Evolutionary conservation across 2,329 filamentous ascomycete genomes (phyloP).

Genomic region (Aspergillus fumigatiaffinis): DNA sequence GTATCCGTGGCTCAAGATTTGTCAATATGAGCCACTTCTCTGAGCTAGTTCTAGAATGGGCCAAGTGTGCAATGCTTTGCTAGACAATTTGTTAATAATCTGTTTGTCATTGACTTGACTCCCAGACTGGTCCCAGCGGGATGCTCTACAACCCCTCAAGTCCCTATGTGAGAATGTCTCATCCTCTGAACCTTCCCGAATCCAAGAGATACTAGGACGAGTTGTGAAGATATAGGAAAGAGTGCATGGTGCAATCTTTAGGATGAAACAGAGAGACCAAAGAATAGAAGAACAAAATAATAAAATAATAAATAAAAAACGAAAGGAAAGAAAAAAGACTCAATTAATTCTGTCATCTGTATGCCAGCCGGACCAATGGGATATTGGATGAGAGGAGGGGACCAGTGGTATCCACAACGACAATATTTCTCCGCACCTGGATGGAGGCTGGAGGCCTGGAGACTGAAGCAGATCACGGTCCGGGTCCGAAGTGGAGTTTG

Average conservation of each 20-base stretch:
- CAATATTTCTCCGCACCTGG: slow-evolving; percentile 9
- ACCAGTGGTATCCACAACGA: neutral
- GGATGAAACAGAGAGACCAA: neutral
- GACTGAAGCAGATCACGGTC: slow-evolving; percentile 5
- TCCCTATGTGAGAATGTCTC: too few relatives aligned
- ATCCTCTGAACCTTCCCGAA: too few relatives aligned
- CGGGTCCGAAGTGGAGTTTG: neutral
- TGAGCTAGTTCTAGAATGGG: neutral
- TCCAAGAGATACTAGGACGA: neutral
- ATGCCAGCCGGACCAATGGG: neutral
- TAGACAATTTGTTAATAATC: too few relatives aligned
- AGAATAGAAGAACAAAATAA: neutral
- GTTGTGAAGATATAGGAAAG: neutral
- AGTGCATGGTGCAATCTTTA: neutral
- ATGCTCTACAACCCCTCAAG: neutral
- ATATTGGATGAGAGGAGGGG: neutral
- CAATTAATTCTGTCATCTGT: neutral
- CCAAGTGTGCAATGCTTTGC: too few relatives aligned
- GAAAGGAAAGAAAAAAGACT: neutral
- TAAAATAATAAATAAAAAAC: neutral
- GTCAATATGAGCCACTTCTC: neutral
- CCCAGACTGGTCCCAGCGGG: neutral
- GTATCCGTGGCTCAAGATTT: neutral
- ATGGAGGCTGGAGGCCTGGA: too few relatives aligned
- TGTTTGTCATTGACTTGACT: neutral